phyloP scores from a whole-genome alignment of 2,329 filamentous ascomycete species.

The Colletotrichum endophyticum region DNA sequence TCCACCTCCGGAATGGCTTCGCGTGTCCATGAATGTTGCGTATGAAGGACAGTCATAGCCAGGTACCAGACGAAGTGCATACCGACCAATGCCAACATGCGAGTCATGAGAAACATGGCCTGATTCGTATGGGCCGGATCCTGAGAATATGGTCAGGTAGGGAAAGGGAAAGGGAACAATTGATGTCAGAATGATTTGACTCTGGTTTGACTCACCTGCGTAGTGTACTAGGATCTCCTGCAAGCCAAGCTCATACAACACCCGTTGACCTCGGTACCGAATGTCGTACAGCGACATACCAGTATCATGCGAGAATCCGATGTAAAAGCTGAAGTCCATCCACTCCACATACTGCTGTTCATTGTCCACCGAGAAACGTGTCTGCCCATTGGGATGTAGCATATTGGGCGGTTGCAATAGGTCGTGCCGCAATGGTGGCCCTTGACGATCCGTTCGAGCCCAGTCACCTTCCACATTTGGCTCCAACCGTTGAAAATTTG shows the following conservation, averaged over 20 bases:
- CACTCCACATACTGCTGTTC: constrained; percentile 50
- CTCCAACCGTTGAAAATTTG: constrained; percentile 49
- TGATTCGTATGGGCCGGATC: constrained; percentile 53
- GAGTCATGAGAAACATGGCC: constrained; percentile 49
- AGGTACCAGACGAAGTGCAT: constrained; percentile 46
- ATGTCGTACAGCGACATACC: constrained; percentile 58
- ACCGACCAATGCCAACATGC: constrained; percentile 52
- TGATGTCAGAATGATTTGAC: no score
- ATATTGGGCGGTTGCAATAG: constrained; percentile 27
- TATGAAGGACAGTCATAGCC: constrained; percentile 59
- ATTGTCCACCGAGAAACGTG: constrained; percentile 46
- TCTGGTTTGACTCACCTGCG: constrained; percentile 45
- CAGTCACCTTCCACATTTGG: constrained; percentile 53
- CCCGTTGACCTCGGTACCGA: constrained; percentile 55
- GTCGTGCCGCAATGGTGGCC: constrained; percentile 37
- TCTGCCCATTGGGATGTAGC: constrained; percentile 35
- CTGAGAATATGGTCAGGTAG: neutral
- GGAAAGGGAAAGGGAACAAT: no score
- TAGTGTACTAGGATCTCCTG: constrained; percentile 69
- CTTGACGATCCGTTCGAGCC: constrained; percentile 46
- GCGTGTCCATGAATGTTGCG: constrained; percentile 53
- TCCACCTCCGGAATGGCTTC: constrained; percentile 47
- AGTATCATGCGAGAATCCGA: constrained; percentile 51
- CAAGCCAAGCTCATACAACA: constrained; percentile 61
- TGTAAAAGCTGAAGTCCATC: constrained; percentile 59